A percentile compares a stretch with the other conserved stretches of the same genome.
These are phyloP conservation scores for Adansonia madagascariensis DNA, from an alignment of 441 rosid species.

Conservation along the genomic window DNA sequence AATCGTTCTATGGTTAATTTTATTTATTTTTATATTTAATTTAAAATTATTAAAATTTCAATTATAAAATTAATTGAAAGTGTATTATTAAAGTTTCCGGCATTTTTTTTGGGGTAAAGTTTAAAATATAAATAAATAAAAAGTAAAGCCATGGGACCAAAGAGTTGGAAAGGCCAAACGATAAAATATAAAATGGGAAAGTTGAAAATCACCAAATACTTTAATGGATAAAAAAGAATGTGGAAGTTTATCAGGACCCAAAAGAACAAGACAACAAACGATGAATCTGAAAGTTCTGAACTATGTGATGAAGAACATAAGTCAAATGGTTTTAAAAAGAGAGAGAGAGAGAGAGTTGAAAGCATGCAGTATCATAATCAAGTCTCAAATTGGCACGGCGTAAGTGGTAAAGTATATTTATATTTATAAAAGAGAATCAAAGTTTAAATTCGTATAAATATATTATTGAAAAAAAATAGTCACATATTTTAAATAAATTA, in stretches of 20 bases:
- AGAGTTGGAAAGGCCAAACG: neutral
- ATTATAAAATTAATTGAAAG: too few species aligned
- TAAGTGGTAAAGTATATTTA: too few species aligned
- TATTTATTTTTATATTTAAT: too few species aligned
- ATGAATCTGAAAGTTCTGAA: neutral
- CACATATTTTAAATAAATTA: too few species aligned
- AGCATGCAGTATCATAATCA: neutral
- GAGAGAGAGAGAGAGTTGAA: neutral
- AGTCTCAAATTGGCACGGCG: too few species aligned
- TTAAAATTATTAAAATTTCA: too few species aligned
- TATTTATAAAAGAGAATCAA: too few species aligned
- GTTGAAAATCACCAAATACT: neutral
- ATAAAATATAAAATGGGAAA: neutral
- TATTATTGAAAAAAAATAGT: too few species aligned
- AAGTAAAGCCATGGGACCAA: neutral
- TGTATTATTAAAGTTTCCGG: constrained; percentile 3
- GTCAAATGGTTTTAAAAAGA: neutral
- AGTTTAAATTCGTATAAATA: too few species aligned
- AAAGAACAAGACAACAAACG: neutral
- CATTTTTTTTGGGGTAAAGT: neutral
- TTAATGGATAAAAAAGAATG: constrained; percentile 6
- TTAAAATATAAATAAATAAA: neutral
- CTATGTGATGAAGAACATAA: constrained; percentile 11
- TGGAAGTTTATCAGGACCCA: constrained; percentile 1
- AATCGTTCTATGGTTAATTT: too few species aligned